Evolutionary conservation across 768 basidiomycete species (phyloP).

Genomic region (Boletellus sp.): DNA sequence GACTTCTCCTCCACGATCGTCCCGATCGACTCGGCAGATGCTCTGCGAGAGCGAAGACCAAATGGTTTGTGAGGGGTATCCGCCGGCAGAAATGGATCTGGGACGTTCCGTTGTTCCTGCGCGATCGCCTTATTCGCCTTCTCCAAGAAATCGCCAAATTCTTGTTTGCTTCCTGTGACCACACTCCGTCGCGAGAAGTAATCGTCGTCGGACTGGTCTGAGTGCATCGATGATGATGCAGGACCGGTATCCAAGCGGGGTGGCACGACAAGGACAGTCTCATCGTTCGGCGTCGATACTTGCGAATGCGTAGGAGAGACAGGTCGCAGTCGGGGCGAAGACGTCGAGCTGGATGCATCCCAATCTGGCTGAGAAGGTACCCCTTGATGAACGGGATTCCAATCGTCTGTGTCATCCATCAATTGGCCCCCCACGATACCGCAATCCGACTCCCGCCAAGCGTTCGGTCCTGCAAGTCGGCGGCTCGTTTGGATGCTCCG

Average conservation of each 20-base stretch:
- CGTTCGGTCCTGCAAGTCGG: constrained; percentile 60
- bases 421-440: constrained; percentile 39
- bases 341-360: constrained; percentile 59
- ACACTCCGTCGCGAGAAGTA: constrained; percentile 41
- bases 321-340: constrained; percentile 40
- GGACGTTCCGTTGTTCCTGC: constrained; percentile 69
- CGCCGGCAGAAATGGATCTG: constrained; percentile 73
- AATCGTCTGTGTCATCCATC: constrained; percentile 71
- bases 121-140: constrained; percentile 82
- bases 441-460: constrained; percentile 76
- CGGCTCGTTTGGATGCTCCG: constrained; percentile 78
- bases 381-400: constrained; percentile 67
- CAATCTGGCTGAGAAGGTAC: constrained; percentile 72
- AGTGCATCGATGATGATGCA: constrained; percentile 28
- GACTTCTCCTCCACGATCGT: constrained; percentile 89
- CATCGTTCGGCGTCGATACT: constrained; percentile 47
- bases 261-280: constrained; percentile 35
- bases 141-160: constrained; percentile 78
- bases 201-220: constrained; percentile 63
- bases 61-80: constrained; percentile 76
- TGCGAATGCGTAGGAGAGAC: constrained; percentile 64
- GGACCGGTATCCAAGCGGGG: constrained; percentile 29
- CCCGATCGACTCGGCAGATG: constrained; percentile 88
- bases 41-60: constrained; percentile 71
- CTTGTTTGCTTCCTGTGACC: constrained; percentile 32